A percentile compares a stretch with the other conserved stretches of the same genome.
These are phyloP conservation scores for Cornus kousa DNA, from an alignment of 148 eudicot genomes.

Conservation along the genomic window DNA sequence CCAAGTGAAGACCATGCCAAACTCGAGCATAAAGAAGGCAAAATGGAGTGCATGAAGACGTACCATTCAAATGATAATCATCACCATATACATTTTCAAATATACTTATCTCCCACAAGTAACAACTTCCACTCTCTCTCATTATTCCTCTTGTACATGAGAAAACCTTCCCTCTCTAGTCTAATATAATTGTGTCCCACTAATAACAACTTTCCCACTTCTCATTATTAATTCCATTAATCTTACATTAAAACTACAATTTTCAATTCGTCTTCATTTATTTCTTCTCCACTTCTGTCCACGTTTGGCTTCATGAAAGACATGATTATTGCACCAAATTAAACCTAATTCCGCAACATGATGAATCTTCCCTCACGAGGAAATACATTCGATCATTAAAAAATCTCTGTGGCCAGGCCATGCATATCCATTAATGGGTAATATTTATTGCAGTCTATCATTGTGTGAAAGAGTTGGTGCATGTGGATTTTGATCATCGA, in stretches of 20 bases:
- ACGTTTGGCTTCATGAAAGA: background rate
- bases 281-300: slow-evolving; percentile 1
- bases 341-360: background rate
- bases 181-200: background rate
- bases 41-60: too few species aligned
- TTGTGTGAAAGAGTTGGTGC: background rate
- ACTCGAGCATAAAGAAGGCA: too few species aligned
- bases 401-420: background rate
- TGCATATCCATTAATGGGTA: background rate
- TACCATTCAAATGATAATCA: too few species aligned
- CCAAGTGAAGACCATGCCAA: too few species aligned
- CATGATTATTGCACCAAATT: background rate
- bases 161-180: too few species aligned
- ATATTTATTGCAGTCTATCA: background rate
- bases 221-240: slow-evolving; percentile 1
- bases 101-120: background rate
- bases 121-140: background rate
- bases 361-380: background rate
- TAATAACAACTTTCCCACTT: background rate
- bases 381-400: background rate
- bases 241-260: background rate
- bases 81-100: background rate
- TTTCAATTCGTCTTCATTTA: background rate
- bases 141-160: slow-evolving; percentile 6
- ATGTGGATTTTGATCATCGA: background rate